Conservation (phyloP, 179 eudicot genomes). For the Amaranthus tricolor region DNA sequence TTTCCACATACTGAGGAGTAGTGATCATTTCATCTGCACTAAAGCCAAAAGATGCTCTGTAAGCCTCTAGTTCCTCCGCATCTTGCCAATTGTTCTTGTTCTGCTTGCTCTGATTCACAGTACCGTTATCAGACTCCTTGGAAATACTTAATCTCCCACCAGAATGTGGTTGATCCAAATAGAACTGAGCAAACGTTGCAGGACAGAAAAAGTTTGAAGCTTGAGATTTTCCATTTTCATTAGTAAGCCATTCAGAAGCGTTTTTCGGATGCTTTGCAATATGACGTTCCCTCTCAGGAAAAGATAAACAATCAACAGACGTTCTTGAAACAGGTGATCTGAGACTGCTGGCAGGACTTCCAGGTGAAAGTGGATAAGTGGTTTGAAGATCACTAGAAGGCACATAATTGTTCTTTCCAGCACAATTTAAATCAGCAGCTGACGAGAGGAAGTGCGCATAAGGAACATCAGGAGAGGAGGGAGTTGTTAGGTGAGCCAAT, state of each 20-base stretch:
- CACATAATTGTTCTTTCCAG: slow-evolving; percentile 45
- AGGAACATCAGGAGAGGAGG: slow-evolving; percentile 98
- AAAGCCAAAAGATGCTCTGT: slow-evolving; percentile 97
- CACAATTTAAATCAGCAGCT: slow-evolving; percentile 51
- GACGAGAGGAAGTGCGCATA: slow-evolving; percentile 90
- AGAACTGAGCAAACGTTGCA: slow-evolving; percentile 94
- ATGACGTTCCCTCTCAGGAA: slow-evolving; percentile 46
- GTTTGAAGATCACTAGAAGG: slow-evolving; percentile 63
- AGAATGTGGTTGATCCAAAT: slow-evolving; percentile 77
- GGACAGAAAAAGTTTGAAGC: slow-evolving; percentile 97
- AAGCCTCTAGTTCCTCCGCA: slow-evolving; percentile 90
- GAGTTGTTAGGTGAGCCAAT: slow-evolving; percentile 88
- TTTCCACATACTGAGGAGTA: slow-evolving; percentile 87
- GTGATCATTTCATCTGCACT: slow-evolving; percentile 97
- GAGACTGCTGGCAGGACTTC: slow-evolving; percentile 82
- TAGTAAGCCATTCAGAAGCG: slow-evolving; percentile 49
- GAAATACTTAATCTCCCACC: slow-evolving; percentile 93
- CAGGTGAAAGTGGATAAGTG: slow-evolving; percentile 78
- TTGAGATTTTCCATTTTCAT: slow-evolving; percentile 47
- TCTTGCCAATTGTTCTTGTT: slow-evolving; percentile 67
- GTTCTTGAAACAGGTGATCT: slow-evolving; percentile 69
- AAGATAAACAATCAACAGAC: slow-evolving; percentile 50
- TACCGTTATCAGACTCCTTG: slow-evolving; percentile 78
- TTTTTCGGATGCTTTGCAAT: slow-evolving; percentile 39
- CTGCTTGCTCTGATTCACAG: slow-evolving; percentile 64